phyloP scores from a whole-genome alignment of 2,329 filamentous ascomycete genomes.

The Beauveria sp. region DNA sequence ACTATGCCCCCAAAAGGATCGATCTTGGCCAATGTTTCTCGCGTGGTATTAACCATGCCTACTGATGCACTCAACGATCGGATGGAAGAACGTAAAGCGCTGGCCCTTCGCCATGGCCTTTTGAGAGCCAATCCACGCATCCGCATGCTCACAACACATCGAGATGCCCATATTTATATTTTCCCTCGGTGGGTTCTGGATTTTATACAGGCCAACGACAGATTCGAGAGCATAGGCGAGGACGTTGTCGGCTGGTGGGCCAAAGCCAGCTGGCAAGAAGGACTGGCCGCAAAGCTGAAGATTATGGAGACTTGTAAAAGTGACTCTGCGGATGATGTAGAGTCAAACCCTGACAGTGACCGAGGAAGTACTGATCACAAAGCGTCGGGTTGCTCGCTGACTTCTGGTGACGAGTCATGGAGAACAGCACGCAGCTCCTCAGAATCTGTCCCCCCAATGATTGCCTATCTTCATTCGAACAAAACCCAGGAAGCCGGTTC shows the following conservation, averaged over 20 bases:
- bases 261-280: conserved; percentile 84
- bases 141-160: conserved; percentile 73
- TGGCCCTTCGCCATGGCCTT: conserved; percentile 69
- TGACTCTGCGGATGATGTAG: conserved; percentile 31
- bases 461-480: conserved; percentile 73
- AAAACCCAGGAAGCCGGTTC: conserved; percentile 39
- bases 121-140: conserved; percentile 67
- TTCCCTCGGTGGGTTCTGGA: conserved; percentile 88
- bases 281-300: conserved; percentile 69
- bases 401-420: not conserved
- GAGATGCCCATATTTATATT: conserved; percentile 91
- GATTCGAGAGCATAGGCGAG: conserved; percentile 80
- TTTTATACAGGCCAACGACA: conserved; percentile 70
- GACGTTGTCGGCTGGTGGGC: conserved; percentile 94
- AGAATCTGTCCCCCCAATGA: conserved; percentile 56
- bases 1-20: conserved; percentile 43
- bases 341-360: conserved; percentile 22
- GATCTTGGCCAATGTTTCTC: conserved; percentile 61
- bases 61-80: conserved; percentile 84
- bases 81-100: conserved; percentile 63
- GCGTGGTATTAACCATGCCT: conserved; percentile 76
- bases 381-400: not conserved
- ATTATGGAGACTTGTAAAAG: conserved; percentile 52
- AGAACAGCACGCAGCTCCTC: conserved; percentile 5
- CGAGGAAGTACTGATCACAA: conserved; percentile 18